These are phyloP conservation scores for Pleoardoris graminearum DNA, from an alignment of 2,329 filamentous ascomycete genomes.

Conservation along the genomic window DNA sequence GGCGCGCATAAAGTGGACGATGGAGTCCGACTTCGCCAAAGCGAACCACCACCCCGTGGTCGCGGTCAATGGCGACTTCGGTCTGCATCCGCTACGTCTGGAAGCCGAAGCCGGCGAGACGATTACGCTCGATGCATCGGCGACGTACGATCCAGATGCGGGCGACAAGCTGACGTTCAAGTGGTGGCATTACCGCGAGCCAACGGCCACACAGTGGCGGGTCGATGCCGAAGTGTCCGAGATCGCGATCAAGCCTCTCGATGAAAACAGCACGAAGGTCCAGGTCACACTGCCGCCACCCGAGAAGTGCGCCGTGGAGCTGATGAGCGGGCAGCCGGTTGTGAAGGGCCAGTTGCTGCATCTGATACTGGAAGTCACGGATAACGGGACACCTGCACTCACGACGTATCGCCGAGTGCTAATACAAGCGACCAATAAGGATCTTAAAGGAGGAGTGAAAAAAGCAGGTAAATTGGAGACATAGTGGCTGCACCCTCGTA, in stretches of 20 bases:
- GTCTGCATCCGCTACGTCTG: conserved; percentile 46
- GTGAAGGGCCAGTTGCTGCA: conserved; percentile 52
- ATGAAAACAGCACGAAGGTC: conserved; percentile 34
- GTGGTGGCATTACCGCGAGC: conserved; percentile 56
- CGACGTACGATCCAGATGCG: conserved; percentile 53
- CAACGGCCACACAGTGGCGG: conserved; percentile 50
- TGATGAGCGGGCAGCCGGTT: conserved; percentile 42
- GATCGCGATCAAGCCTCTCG: conserved; percentile 38
- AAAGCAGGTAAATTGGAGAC: conserved; percentile 6
- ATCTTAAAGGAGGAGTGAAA: conserved; percentile 28
- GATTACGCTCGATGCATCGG: conserved; percentile 51
- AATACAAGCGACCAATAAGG: conserved; percentile 41
- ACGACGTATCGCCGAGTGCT: conserved; percentile 54
- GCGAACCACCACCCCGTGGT: conserved; percentile 55
- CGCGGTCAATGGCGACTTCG: conserved; percentile 48
- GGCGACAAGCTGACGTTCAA: conserved; percentile 49
- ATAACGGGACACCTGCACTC: conserved; percentile 50
- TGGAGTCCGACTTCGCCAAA: conserved; percentile 38
- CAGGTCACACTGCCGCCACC: conserved; percentile 48
- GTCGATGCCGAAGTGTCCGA: conserved; percentile 48
- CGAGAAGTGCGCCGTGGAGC: conserved; percentile 48
- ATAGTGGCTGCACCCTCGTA: conserved; percentile 3
- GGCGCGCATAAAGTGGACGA: conserved; percentile 54
- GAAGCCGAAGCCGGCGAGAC: conserved; percentile 47
- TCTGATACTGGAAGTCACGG: conserved; percentile 55